Percentiles rank a stretch among this genome's conserved stretches.
Evolutionary conservation across 192 early-diverging fungal genomes (phyloP).

Genomic region (Entomortierella chlamydospora): DNA sequence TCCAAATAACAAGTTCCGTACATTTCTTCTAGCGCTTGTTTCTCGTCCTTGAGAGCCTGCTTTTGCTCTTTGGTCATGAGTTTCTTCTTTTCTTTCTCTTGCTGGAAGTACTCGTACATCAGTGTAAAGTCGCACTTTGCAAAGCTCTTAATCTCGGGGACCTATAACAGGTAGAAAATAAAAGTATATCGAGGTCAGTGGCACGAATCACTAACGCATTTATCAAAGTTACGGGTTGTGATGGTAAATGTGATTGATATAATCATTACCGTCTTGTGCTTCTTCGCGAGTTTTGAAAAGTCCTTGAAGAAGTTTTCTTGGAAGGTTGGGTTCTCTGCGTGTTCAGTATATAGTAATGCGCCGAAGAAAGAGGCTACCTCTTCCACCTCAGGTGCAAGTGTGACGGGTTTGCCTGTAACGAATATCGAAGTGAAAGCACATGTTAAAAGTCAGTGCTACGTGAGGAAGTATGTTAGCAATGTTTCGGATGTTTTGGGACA

Average conservation of each 20-base stretch:
- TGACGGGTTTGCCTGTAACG: slow-evolving; percentile 59
- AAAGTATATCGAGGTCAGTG: neutral
- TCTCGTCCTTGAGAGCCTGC: slow-evolving; percentile 79
- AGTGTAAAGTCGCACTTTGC: slow-evolving; percentile 90
- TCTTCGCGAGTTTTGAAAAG: slow-evolving; percentile 75
- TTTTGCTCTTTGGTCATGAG: slow-evolving; percentile 92
- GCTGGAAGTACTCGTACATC: slow-evolving; percentile 83
- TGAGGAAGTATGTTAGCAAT: no score
- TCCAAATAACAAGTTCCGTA: slow-evolving; percentile 84
- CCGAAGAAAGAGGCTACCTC: slow-evolving; percentile 98
- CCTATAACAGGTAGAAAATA: no score
- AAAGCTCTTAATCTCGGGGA: slow-evolving; percentile 79
- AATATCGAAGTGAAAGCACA: no score
- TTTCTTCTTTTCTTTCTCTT: slow-evolving; percentile 84
- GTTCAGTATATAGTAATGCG: slow-evolving; percentile 84
- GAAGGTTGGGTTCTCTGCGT: slow-evolving; percentile 86
- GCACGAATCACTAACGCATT: neutral
- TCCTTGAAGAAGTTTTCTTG: slow-evolving; percentile 94
- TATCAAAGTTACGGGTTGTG: no score
- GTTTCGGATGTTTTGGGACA: neutral
- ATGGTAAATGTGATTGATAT: no score
- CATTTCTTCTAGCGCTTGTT: slow-evolving; percentile 74
- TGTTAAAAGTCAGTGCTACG: no score
- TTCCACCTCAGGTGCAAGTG: slow-evolving; percentile 82
- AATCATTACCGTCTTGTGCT: slow-evolving; percentile 67